Evolutionary conservation across 805 yeast genomes (phyloP), one percentile per base, ranked within the genome.

Genomic region (Candida peoriensis): DNA sequence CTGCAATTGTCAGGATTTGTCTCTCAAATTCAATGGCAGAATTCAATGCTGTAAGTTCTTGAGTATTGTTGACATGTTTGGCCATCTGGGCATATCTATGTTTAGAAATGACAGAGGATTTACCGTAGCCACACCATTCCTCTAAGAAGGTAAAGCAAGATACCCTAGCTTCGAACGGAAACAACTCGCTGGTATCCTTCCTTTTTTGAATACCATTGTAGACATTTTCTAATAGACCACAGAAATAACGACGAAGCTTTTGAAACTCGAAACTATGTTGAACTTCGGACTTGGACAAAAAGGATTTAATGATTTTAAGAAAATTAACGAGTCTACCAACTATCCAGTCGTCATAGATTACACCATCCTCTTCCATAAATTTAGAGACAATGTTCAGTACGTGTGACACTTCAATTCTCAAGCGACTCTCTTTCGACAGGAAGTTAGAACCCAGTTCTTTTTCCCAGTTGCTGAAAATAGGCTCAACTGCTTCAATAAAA

Each of bases 111-210:
- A 66, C 52, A 8, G 75, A 69, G 17, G 77, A 66, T 34, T 75
- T 79, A 3, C 97, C 97, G 57, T 76, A 77, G 0, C 95, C 95
- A 56, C 96, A 88, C 99, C 99, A 93, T 54, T 86, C 95, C 45
- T 84, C 89, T 37, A 93, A 63, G 49, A 75, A 81, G 30, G 78
- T 75, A 61, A 87, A 89, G 42, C 94, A 83, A 3, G 85, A 81
- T 20, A 83, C 77, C 34, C 96, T 66, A 3, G 88, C 90, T 44
- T 81, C 87, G 55, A 89, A 88, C 2, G 95, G 90, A n/a, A 89
- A 64, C 76, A 89, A 79, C 25, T 66, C 63, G 4, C 48, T 34
- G 2, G 72, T 64, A 13, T 60, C 58, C n/a, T 54, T 58, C 36
- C 65, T 54, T 42, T 68, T 65, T 42, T 66, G 54, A 38, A 72